A percentile compares a stretch with the other conserved stretches of the same genome.
These are phyloP conservation scores for Penicillium decumbens DNA, from an alignment of 2,329 filamentous ascomycete species.

Conservation along the genomic window DNA sequence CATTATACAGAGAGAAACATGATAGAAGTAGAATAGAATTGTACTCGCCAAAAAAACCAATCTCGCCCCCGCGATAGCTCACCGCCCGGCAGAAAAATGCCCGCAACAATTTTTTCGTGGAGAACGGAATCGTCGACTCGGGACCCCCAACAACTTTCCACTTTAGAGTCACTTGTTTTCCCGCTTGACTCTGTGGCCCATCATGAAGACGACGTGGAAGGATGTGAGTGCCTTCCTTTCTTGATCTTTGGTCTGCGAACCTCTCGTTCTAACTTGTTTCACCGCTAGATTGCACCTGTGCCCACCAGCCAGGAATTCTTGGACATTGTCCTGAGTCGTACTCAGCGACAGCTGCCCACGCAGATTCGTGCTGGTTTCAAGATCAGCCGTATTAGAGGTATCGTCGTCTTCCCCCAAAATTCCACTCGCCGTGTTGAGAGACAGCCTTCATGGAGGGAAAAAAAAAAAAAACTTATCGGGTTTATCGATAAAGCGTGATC, in stretches of 20 bases:
- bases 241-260: slow-evolving; percentile 5
- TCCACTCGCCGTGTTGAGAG: not conserved
- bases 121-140: slow-evolving; percentile 13
- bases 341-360: slow-evolving; percentile 86
- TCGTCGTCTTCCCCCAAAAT: not conserved
- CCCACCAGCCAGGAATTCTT: slow-evolving; percentile 93
- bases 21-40: not conserved
- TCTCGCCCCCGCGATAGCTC: slow-evolving; percentile 18
- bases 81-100: slow-evolving; percentile 27
- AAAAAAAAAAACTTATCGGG: slow-evolving; percentile 17
- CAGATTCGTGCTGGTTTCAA: slow-evolving; percentile 96
- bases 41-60: slow-evolving; percentile 15
- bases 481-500: slow-evolving; percentile 26
- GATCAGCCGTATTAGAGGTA: slow-evolving; percentile 79
- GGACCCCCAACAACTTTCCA: slow-evolving; percentile 23
- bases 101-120: slow-evolving; percentile 26
- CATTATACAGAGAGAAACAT: not conserved
- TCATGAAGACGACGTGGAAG: slow-evolving; percentile 59
- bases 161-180: slow-evolving; percentile 24
- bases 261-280: slow-evolving; percentile 29
- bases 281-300: slow-evolving; percentile 66
- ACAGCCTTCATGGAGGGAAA: slow-evolving; percentile 2
- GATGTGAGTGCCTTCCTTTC: slow-evolving; percentile 39
- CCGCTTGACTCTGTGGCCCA: slow-evolving; percentile 30
- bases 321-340: slow-evolving; percentile 92